Conservation (phyloP, 2,329 filamentous ascomycete genomes). For the Cladosporium colombiae region DNA sequence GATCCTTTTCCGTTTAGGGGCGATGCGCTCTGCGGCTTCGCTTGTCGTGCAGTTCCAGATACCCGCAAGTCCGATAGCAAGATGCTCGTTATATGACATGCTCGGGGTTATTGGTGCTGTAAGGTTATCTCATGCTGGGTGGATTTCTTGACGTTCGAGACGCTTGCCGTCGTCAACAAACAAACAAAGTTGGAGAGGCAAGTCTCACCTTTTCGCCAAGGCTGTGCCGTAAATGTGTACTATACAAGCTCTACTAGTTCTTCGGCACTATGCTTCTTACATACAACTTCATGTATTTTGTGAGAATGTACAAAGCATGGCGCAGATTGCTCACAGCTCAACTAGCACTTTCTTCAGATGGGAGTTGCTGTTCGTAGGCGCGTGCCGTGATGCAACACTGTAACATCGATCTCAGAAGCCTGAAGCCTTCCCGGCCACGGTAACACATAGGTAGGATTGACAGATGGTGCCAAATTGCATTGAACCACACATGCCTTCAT, state of each 20-base stretch:
- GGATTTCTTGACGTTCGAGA: background rate
- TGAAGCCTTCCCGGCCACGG: background rate
- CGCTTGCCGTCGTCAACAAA: slow-evolving; percentile 15
- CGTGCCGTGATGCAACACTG: background rate
- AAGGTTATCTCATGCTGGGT: background rate
- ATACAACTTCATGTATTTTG: background rate
- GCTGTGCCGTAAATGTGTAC: background rate
- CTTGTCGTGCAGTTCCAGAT: slow-evolving; percentile 11
- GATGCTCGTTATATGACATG: slow-evolving; percentile 20
- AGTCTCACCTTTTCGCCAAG: slow-evolving; percentile 9
- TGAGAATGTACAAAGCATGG: background rate
- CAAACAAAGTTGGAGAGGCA: slow-evolving; percentile 7
- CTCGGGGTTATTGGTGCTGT: background rate
- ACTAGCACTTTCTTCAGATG: background rate
- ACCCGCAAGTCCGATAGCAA: slow-evolving; percentile 7
- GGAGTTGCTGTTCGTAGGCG: background rate
- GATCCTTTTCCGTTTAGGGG: slow-evolving; percentile 21
- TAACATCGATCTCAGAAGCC: background rate
- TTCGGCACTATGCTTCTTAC: background rate
- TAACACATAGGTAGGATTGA: background rate
- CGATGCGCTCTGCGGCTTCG: slow-evolving; percentile 7
- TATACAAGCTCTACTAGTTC: background rate
- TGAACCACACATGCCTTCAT: no score
- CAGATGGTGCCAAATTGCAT: no score
- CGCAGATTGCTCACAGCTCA: background rate